phyloP scores from a whole-genome alignment of 2,329 filamentous ascomycete species.

The Colletotrichum lupini region DNA sequence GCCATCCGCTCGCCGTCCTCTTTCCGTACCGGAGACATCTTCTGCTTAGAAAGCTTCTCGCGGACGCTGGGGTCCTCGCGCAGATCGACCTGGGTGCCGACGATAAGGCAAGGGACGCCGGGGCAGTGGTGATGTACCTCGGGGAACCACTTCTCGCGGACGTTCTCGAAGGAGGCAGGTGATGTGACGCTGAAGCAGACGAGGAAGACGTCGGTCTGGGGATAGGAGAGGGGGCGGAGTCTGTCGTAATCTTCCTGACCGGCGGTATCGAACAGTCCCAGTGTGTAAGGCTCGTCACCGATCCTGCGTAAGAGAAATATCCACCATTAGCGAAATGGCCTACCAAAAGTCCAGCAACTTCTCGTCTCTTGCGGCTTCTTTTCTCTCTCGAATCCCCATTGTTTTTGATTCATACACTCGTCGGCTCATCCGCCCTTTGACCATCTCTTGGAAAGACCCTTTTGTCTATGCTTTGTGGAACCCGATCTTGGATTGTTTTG shows the following conservation, averaged over 20 bases:
- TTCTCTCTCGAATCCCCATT: background rate
- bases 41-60: constrained; percentile 94
- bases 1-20: constrained; percentile 97
- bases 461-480: background rate
- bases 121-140: constrained; percentile 99
- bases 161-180: constrained; percentile 98
- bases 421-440: background rate
- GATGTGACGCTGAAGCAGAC: constrained; percentile 99
- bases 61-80: constrained; percentile 87
- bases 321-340: constrained; percentile 23
- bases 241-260: constrained; percentile 99
- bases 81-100: constrained; percentile 97
- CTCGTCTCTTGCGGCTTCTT: background rate
- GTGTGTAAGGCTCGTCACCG: constrained; percentile 96
- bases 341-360: background rate
- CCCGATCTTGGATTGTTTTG: background rate
- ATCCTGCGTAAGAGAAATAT: constrained; percentile 74
- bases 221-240: constrained; percentile 94
- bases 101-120: constrained; percentile 96
- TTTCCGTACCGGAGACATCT: constrained; percentile 92
- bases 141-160: constrained; percentile 98
- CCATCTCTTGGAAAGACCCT: background rate
- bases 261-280: constrained; percentile 97
- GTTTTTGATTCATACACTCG: background rate
- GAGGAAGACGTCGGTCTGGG: constrained; percentile 98